phyloP scores from a whole-genome alignment of 345 rosid species.

The Raphanus sativus region DNA sequence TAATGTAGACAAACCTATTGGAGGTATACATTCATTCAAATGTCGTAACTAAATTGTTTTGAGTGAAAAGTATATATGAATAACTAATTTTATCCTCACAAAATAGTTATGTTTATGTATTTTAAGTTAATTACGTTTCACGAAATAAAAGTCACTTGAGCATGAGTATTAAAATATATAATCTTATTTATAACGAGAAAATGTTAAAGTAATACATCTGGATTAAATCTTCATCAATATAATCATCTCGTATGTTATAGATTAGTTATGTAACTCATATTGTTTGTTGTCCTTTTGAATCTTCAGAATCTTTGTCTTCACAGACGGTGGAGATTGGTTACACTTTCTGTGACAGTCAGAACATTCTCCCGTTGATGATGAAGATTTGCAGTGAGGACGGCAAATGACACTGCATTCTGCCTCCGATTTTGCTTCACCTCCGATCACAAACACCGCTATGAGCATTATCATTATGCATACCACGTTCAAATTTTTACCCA shows the following conservation, averaged over 20 bases:
- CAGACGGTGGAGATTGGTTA: background rate
- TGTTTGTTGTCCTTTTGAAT: background rate
- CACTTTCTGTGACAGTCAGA: background rate
- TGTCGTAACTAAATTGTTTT: background rate
- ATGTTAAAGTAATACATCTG: background rate
- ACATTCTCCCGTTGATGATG: background rate
- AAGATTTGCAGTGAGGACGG: background rate
- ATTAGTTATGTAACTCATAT: background rate
- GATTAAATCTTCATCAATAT: background rate
- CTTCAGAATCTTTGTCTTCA: background rate
- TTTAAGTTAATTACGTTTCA: background rate
- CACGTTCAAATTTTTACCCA: background rate
- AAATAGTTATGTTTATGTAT: background rate
- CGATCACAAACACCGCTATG: background rate
- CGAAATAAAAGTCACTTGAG: background rate
- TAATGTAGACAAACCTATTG: background rate
- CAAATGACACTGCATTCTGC: background rate
- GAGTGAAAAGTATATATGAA: background rate
- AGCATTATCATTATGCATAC: background rate
- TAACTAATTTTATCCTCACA: background rate
- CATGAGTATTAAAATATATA: background rate
- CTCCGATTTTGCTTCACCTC: constrained; percentile 20
- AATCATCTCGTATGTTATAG: background rate
- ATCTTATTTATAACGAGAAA: background rate
- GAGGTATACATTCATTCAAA: background rate